Conservation (phyloP, 1,284 basidiomycete species). For the Agaricales sp. region DNA sequence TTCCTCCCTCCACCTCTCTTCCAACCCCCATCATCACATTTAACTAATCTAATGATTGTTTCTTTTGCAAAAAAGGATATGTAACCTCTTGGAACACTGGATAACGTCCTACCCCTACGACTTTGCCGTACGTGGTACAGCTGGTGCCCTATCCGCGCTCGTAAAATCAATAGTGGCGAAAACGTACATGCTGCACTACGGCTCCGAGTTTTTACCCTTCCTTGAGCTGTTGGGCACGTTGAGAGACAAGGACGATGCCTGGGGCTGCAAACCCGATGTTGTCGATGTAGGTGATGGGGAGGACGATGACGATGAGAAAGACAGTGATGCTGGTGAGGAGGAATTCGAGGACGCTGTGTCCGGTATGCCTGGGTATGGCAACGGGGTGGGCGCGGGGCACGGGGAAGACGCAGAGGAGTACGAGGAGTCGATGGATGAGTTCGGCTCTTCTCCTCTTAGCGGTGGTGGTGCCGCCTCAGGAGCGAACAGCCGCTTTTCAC, state of each 20-base stretch:
- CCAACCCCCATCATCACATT: constrained; percentile 1
- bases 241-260: constrained; percentile 53
- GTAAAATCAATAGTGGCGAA: constrained; percentile 69
- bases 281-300: constrained; percentile 51
- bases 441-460: background rate
- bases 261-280: constrained; percentile 58
- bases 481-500: background rate
- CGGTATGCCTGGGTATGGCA: no score
- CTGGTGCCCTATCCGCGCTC: constrained; percentile 60
- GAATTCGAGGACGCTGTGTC: constrained; percentile 11
- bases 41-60: constrained; percentile 4
- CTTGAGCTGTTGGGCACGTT: constrained; percentile 52
- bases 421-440: background rate
- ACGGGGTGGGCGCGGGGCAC: background rate
- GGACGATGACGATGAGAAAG: constrained; percentile 41
- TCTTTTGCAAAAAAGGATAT: constrained; percentile 42
- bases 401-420: background rate
- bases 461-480: background rate
- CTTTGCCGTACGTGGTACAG: constrained; percentile 64
- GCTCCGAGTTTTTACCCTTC: constrained; percentile 70
- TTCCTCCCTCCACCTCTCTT: constrained; percentile 4
- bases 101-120: constrained; percentile 62
- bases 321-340: constrained; percentile 20
- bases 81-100: constrained; percentile 66
- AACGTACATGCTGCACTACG: constrained; percentile 72